Percentiles rank a stretch among this genome's conserved stretches.
phyloP scores from a whole-genome alignment of 352 stramenopile genomes.

The Phytopythium oedochilum region DNA sequence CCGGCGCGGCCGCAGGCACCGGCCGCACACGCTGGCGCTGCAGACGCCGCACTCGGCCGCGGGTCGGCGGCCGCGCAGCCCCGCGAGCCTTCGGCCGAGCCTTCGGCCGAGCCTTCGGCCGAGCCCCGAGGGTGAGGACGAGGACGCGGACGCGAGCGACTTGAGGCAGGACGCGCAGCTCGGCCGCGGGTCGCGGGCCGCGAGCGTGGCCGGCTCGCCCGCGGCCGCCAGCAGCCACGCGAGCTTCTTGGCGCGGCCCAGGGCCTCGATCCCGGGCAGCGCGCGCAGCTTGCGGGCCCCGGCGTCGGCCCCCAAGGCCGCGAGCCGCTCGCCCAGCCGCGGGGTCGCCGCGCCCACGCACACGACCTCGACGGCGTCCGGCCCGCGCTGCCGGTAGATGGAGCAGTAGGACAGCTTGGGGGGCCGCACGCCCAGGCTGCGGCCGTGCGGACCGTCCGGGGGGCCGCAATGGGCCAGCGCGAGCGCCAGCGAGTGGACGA shows the following conservation, averaged over 20 bases:
- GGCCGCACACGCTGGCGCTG: not conserved
- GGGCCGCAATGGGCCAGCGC: too few relatives aligned
- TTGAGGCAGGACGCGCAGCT: not conserved
- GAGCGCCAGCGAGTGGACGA: constrained; percentile 25
- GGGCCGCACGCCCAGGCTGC: not conserved
- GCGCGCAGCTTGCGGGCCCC: constrained; percentile 25
- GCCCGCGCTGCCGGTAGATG: constrained; percentile 24
- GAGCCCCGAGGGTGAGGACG: too few relatives aligned
- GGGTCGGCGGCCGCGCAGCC: constrained; percentile 7
- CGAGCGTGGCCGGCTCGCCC: constrained; percentile 15
- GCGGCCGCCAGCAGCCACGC: constrained; percentile 26
- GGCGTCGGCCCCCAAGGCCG: constrained; percentile 11
- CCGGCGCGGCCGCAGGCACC: not conserved
- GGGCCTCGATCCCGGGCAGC: constrained; percentile 17
- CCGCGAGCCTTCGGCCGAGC: too few relatives aligned
- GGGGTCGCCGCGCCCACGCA: constrained; percentile 22
- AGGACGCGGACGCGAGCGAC: not conserved
- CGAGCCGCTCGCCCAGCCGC: not conserved
- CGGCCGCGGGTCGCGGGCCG: constrained; percentile 5
- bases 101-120: not conserved
- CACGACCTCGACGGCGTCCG: constrained; percentile 22
- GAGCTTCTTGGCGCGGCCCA: constrained; percentile 26
- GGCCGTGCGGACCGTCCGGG: too few relatives aligned
- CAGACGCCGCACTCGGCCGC: not conserved
- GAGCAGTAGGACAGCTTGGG: constrained; percentile 31